Evolutionary conservation across 495 filamentous ascomycete genomes (phyloP), one percentile per base, ranked within the genome.

Genomic region (Thermochaetoides thermophila): DNA sequence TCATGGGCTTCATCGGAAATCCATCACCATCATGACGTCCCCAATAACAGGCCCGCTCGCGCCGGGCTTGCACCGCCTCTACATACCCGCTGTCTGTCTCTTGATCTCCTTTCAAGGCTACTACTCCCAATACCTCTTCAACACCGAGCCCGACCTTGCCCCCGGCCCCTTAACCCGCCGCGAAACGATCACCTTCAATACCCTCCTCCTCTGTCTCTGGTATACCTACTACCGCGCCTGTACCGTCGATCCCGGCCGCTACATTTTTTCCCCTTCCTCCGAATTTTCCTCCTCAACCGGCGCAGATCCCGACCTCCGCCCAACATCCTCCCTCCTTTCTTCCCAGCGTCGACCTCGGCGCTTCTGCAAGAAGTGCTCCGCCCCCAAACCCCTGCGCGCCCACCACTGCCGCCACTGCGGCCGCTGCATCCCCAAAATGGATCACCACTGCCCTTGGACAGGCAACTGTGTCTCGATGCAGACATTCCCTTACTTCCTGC

Each of bases 401-500:
- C 91, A 97, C 60, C 89, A 97, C 61, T 97, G 89, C 63, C 80
- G 78, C 43, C 73, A 69, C 29, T 97, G 89, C 58, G 63, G 66
- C 45, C 76, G 80, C 71, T 97, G 89, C 56, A 77, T 96, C 38
- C 81, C 85, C 1, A 85, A 82, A 52, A 96, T 97, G 91, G 89
- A 97, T 62, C 89, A 97, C 56, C 89, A 97, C 59, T 97, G 89
- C 49, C 86, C 89, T 0, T 97, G 89, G 89, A 95, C 85, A 2
- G 58, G 63, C 27, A 95, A 91, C 52, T 97, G 89, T 57, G 84
- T 96, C 27, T 94, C 85, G 2, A 69, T 92, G 51, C 73, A 76
- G 33, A 91, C 86, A 9, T 80, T 87, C 47, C 85, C 86, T 8
- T 77, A 92, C 56, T 94, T 92, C 55, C 51, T 89, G 11, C 85